Percentiles rank a stretch among this genome's conserved stretches.
Conservation (phyloP, 225 moss, liverwort and hornwort species). For the Asterella californica region DNA sequence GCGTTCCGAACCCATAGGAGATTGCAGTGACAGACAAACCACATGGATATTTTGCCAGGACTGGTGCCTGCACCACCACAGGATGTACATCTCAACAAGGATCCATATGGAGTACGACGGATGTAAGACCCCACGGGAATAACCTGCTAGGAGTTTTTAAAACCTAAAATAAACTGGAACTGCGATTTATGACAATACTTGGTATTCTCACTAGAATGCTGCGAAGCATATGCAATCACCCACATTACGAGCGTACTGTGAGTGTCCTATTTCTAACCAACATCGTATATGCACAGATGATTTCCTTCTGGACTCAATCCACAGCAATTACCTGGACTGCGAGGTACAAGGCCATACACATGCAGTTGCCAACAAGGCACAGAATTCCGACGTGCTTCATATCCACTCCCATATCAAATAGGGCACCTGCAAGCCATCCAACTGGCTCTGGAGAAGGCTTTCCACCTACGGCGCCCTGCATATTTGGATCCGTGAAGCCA, state of each 20-base stretch:
- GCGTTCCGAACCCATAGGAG: slow-evolving; percentile 73
- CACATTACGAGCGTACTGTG: not conserved
- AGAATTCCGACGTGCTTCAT: slow-evolving; percentile 72
- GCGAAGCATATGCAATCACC: not conserved
- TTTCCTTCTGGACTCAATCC: not conserved
- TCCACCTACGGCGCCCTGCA: slow-evolving; percentile 68
- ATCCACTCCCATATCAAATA: slow-evolving; percentile 68
- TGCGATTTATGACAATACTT: not conserved
- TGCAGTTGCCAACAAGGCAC: slow-evolving; percentile 72
- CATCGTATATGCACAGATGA: not conserved
- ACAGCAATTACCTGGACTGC: slow-evolving; percentile 63
- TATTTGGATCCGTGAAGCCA: slow-evolving; percentile 65
- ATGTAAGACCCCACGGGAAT: not conserved
- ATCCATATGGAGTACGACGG: not conserved
- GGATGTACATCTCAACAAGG: not conserved
- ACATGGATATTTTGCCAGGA: slow-evolving; percentile 74
- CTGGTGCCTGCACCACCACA: slow-evolving; percentile 59
- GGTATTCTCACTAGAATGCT: not conserved
- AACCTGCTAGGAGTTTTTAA: not conserved
- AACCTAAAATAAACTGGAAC: not conserved
- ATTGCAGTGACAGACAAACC: slow-evolving; percentile 73
- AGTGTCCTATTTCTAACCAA: not conserved
- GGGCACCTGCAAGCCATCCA: slow-evolving; percentile 69
- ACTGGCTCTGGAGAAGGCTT: slow-evolving; percentile 92
- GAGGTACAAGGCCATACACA: slow-evolving; percentile 79